Evolutionary conservation across 345 rosid species (phyloP).

Genomic region (Sonneratia caseolaris): DNA sequence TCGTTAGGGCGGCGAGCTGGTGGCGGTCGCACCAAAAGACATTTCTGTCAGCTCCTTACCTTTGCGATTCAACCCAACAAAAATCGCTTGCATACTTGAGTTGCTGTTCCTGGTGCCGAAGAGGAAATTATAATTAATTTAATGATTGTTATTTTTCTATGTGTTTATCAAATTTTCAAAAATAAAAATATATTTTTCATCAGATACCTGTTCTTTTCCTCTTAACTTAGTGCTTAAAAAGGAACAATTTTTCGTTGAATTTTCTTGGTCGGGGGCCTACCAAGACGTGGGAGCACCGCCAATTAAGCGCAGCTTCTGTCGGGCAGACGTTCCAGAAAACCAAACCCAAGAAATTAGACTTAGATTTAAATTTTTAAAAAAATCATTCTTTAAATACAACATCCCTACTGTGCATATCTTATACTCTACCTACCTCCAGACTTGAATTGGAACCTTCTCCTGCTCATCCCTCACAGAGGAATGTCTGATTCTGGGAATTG

Average conservation of each 20-base stretch:
- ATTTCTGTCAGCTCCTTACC: background rate
- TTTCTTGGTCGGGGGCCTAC: no score
- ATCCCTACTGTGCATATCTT: constrained; percentile 1
- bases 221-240: no score
- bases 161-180: no score
- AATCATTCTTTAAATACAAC: constrained; percentile 1
- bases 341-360: background rate
- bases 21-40: background rate
- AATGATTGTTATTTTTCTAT: no score
- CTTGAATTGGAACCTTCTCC: constrained; percentile 5
- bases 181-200: background rate
- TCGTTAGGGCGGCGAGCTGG: background rate
- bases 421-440: constrained; percentile 1
- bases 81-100: background rate
- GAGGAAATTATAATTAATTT: no score
- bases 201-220: no score
- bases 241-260: no score
- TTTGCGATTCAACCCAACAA: background rate
- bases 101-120: no score
- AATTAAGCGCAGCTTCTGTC: background rate
- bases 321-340: background rate
- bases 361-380: background rate
- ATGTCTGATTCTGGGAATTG: constrained; percentile 2
- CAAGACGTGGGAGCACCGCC: background rate
- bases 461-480: background rate